phyloP scores from a whole-genome alignment of 371 early-diverging fungal species.

The Capillidium heterosporum region DNA sequence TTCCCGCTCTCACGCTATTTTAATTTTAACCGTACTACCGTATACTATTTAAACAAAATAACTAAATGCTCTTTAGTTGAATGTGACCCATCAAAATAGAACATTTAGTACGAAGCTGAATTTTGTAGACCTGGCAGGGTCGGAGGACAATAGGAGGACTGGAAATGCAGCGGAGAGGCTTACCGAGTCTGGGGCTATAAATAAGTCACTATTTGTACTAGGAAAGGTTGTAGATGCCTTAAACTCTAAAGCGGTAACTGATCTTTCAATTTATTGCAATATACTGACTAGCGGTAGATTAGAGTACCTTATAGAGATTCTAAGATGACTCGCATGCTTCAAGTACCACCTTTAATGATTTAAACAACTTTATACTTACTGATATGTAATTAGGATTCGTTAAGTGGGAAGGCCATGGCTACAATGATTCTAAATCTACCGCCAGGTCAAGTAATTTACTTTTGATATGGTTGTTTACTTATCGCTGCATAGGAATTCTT shows the following conservation, averaged over 20 bases:
- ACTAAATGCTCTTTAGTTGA: not conserved
- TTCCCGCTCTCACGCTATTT: constrained; percentile 43
- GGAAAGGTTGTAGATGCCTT: constrained; percentile 54
- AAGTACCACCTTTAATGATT: constrained; percentile 11
- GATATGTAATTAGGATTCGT: constrained; percentile 20
- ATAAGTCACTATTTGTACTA: constrained; percentile 51
- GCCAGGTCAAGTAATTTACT: constrained; percentile 22
- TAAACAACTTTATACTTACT: not conserved
- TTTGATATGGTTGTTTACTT: constrained; percentile 3
- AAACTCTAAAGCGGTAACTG: constrained; percentile 22
- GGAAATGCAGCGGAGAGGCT: constrained; percentile 38
- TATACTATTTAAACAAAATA: not conserved
- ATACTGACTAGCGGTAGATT: constrained; percentile 7
- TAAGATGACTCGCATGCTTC: constrained; percentile 53
- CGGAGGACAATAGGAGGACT: constrained; percentile 54
- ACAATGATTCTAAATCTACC: constrained; percentile 46
- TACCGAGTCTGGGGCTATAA: constrained; percentile 50
- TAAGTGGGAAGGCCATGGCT: constrained; percentile 35
- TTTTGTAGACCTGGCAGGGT: constrained; percentile 56
- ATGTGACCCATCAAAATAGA: constrained; percentile 9
- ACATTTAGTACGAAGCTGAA: constrained; percentile 25
- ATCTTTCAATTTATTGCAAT: not conserved
- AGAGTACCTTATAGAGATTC: constrained; percentile 57
- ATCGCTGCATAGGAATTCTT: constrained; percentile 11
- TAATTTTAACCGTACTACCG: constrained; percentile 16